Evolutionary conservation across 371 early-diverging fungal genomes (phyloP).

Genomic region (Mucor velutinosus): DNA sequence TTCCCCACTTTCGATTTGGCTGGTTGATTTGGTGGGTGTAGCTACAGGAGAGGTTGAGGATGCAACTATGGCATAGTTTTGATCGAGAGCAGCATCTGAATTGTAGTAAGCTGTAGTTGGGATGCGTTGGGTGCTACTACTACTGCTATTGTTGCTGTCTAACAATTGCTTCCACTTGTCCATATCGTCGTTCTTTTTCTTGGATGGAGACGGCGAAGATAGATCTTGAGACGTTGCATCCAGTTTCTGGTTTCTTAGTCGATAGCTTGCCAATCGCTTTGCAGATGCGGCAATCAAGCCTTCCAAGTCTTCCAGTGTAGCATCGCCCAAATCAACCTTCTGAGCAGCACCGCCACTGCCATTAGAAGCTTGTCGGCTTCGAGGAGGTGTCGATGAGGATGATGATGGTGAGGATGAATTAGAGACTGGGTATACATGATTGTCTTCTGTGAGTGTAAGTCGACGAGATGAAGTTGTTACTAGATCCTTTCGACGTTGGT

Average conservation of each 20-base stretch:
- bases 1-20: slow-evolving; percentile 2
- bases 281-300: slow-evolving; percentile 53
- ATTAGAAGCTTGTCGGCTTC: slow-evolving; percentile 5
- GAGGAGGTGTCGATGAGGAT: background rate
- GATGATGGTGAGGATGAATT: background rate
- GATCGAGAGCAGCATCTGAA: background rate
- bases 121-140: background rate
- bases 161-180: slow-evolving; percentile 19
- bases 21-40: background rate
- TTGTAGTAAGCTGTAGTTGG: background rate
- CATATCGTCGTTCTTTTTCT: slow-evolving; percentile 12
- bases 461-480: slow-evolving; percentile 20
- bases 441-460: slow-evolving; percentile 13
- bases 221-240: background rate
- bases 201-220: background rate
- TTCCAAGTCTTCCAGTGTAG: slow-evolving; percentile 47
- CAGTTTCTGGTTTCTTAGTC: slow-evolving; percentile 23
- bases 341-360: background rate
- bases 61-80: background rate
- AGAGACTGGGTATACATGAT: slow-evolving; percentile 5
- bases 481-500: slow-evolving; percentile 35
- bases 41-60: background rate
- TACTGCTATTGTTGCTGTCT: background rate
- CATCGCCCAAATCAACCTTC: slow-evolving; percentile 41
- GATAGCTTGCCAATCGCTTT: slow-evolving; percentile 42